Conservation (phyloP, 78 protist genomes). For the Paulinella micropora region DNA sequence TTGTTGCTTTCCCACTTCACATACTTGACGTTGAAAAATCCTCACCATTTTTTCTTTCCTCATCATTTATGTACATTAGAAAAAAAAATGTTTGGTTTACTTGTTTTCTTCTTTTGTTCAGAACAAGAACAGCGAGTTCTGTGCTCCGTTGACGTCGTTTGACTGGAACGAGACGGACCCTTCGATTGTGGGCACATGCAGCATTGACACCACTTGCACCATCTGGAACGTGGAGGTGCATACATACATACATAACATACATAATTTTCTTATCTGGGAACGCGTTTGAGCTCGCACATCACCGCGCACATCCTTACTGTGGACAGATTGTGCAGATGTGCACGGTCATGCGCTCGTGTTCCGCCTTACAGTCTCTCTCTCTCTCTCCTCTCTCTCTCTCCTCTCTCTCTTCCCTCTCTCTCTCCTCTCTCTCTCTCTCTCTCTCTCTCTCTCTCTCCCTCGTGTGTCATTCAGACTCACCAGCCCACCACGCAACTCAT, state of each 20-base stretch:
- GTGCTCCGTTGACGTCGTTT: slow-evolving; percentile 92
- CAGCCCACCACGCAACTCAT: slow-evolving; percentile 81
- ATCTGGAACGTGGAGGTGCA: slow-evolving; percentile 62
- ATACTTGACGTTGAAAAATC: not conserved
- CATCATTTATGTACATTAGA: not conserved
- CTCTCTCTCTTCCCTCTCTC: too few species aligned
- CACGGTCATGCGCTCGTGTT: not conserved
- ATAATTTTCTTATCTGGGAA: too few species aligned
- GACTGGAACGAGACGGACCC: slow-evolving; percentile 90
- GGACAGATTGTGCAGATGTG: not conserved
- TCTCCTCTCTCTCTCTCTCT: too few species aligned
- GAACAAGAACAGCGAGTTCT: slow-evolving; percentile 72
- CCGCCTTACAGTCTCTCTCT: too few species aligned
- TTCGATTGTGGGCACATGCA: slow-evolving; percentile 66
- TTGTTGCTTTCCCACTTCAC: not conserved
- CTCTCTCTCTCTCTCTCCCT: too few species aligned
- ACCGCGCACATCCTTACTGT: not conserved
- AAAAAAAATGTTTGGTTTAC: not conserved
- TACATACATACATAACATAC: too few species aligned
- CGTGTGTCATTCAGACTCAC: too few species aligned
- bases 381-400: too few species aligned
- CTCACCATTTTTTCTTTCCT: not conserved
- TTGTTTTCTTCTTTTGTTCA: too few species aligned
- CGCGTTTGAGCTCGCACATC: not conserved
- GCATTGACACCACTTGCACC: slow-evolving; percentile 71